Evolutionary conservation across 1,284 basidiomycete genomes (phyloP), one percentile per base, ranked within the genome.

Genomic region (Apiotrichum brassicae): DNA sequence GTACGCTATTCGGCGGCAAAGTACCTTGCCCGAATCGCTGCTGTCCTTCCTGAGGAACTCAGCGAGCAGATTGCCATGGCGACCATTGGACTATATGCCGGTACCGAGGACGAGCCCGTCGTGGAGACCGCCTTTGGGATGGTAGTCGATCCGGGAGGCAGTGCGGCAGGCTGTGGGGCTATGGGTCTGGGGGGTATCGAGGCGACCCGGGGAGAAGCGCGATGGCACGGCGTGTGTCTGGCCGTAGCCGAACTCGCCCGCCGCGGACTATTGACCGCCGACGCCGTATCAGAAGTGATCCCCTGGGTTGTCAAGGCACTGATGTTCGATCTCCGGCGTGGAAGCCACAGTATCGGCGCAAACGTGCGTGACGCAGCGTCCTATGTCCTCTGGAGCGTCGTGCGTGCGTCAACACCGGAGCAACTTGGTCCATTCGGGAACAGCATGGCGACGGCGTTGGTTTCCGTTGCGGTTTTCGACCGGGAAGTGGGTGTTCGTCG

Each of bases 1-100:
- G 91, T 98, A 19, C 86, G 95, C 40, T 98, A 91, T 80, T 92
- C 93, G 11, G 82, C 89, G 3, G 89, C 95, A 6, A 99, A 98
- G 71, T 90, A 89, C 23, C 76, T 97, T 12, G 87, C 92, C 6
- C 83, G 92, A 7, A 80, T 98, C 35, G 81, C 88, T 2, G 83
- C 86, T 54, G 79, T 86, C 14, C 79, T 98, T 0, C 88, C 94
- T 2, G 52, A 70, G 0, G 82, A 84, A 13, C 86, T 93, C 61
- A 77, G 82, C 0, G 76, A 79, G 26, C 90, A 98, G 68, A 82
- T 97, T 12, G 73, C 91, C 2, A 83, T 87, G 42, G 90, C 84
- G 4, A 76, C 94, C 28, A 75, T 93, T 43, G 79, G 72, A 77
- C 54, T 94, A 79, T 79, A 79, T 76, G 43, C 65, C 1, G 74